Conservation (phyloP, 352 stramenopile genomes). For the Phytopythium ostracodes region DNA sequence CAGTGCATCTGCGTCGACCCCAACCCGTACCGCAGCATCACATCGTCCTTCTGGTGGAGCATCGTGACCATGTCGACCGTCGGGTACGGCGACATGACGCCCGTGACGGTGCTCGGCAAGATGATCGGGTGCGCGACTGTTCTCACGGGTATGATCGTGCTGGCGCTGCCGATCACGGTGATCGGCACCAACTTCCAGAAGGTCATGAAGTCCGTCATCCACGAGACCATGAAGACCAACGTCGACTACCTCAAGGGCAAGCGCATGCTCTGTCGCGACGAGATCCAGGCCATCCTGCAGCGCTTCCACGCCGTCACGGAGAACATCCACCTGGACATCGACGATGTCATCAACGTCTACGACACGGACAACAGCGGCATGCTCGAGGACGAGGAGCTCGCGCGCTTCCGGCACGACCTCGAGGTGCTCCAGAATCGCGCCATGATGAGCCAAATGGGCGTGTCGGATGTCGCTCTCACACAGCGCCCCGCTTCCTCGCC, state of each 20-base stretch:
- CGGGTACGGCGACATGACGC: constrained; percentile 85
- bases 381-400: constrained; percentile 72
- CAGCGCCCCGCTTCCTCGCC: neutral
- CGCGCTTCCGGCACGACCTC: constrained; percentile 61
- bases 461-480: constrained; percentile 17
- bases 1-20: constrained; percentile 59
- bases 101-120: constrained; percentile 67
- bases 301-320: constrained; percentile 72
- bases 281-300: constrained; percentile 69
- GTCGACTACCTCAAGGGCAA: constrained; percentile 75
- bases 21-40: constrained; percentile 83
- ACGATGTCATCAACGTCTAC: constrained; percentile 79
- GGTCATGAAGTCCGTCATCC: constrained; percentile 77
- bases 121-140: constrained; percentile 68
- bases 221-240: constrained; percentile 76
- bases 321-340: constrained; percentile 67
- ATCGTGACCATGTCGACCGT: constrained; percentile 92
- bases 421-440: constrained; percentile 71
- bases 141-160: constrained; percentile 80
- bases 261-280: constrained; percentile 60
- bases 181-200: constrained; percentile 87
- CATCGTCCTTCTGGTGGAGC: constrained; percentile 84
- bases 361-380: constrained; percentile 75
- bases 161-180: constrained; percentile 89
- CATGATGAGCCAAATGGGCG: constrained; percentile 31